Conservation (phyloP, 345 rosid genomes). For the Mangifera indica region DNA sequence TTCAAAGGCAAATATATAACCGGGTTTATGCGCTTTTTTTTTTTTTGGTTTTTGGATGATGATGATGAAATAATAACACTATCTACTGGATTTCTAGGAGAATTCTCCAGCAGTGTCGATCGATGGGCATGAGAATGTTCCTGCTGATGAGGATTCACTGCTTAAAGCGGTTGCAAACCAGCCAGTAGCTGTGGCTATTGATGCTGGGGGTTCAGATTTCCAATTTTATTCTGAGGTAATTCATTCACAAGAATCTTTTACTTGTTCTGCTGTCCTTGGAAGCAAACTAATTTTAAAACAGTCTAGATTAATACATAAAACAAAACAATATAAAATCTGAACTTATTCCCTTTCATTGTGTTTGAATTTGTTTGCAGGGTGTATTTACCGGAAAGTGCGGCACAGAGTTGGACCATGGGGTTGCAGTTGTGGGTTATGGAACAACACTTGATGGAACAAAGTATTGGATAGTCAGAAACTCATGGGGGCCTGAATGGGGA, state of each 20-base stretch:
- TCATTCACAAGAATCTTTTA: neutral
- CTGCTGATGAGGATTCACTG: constrained; percentile 58
- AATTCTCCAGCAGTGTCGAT: constrained; percentile 48
- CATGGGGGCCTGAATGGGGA: constrained; percentile 84
- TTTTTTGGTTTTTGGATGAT: neutral
- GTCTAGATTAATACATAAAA: too few relatives aligned
- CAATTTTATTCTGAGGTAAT: constrained; percentile 81
- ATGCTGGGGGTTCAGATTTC: constrained; percentile 68
- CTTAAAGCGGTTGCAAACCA: constrained; percentile 65
- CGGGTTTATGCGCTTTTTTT: neutral
- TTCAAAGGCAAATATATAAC: constrained; percentile 23
- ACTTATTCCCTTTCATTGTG: neutral
- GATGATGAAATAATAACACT: neutral
- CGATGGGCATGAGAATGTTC: constrained; percentile 65
- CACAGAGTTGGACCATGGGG: constrained; percentile 66
- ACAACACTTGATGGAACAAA: constrained; percentile 64
- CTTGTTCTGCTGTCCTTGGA: neutral
- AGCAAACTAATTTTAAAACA: neutral
- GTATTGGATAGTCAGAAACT: constrained; percentile 74
- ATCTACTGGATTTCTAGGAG: constrained; percentile 24
- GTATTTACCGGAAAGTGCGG: constrained; percentile 64
- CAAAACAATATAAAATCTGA: too few relatives aligned
- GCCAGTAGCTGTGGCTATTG: constrained; percentile 72
- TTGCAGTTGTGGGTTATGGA: constrained; percentile 70
- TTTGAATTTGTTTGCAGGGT: constrained; percentile 41